Conservation (phyloP, 208 protist genomes). For the Trypanosoma caninum region DNA sequence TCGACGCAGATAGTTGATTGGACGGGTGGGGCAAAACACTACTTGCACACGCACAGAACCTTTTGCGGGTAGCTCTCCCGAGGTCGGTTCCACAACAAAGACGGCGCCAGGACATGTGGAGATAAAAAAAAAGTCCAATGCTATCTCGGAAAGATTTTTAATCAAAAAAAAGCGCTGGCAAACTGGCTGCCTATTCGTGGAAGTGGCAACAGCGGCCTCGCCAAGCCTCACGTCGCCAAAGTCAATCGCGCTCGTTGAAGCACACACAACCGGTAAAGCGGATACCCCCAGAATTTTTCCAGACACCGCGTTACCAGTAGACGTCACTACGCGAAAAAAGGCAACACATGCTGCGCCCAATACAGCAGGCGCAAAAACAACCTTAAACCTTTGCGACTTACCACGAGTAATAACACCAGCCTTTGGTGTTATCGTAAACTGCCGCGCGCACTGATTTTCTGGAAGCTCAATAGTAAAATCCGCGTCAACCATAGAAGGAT, state of each 20-base stretch:
- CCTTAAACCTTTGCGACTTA: conserved; percentile 33
- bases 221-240: conserved; percentile 83
- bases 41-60: conserved; percentile 49
- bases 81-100: conserved; percentile 54
- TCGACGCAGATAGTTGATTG: conserved; percentile 87
- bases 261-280: conserved; percentile 44
- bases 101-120: conserved; percentile 42
- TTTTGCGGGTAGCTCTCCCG: conserved; percentile 48
- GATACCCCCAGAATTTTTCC: conserved; percentile 46
- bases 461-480: conserved; percentile 33
- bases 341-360: conserved; percentile 35
- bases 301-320: conserved; percentile 59
- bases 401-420: conserved; percentile 45
- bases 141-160: conserved; percentile 45
- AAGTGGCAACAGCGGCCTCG: background rate
- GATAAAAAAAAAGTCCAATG: conserved; percentile 45
- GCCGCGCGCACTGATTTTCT: conserved; percentile 32
- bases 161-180: conserved; percentile 17
- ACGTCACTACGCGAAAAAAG: conserved; percentile 45
- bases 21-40: conserved; percentile 61
- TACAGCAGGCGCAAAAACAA: conserved; percentile 40
- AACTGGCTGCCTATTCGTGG: background rate
- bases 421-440: conserved; percentile 49
- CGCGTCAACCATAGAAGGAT: conserved; percentile 75
- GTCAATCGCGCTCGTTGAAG: conserved; percentile 57